Conservation (phyloP, 1,284 basidiomycete genomes). For the Ganoderma sinense region DNA sequence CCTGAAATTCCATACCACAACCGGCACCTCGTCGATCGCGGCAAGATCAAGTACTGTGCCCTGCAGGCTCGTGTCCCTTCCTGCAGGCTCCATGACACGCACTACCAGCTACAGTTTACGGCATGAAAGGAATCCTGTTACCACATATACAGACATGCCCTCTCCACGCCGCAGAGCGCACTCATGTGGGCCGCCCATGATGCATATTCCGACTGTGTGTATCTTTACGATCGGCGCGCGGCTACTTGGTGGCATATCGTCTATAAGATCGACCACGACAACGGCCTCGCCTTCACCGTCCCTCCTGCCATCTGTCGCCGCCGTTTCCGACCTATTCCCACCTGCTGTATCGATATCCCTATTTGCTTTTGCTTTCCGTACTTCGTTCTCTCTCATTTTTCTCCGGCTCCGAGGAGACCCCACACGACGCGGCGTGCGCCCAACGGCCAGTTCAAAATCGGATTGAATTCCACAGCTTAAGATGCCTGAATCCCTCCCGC, state of each 20-base stretch:
- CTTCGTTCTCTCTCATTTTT: background rate
- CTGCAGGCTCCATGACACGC: background rate
- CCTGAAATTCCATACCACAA: background rate
- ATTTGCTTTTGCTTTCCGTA: background rate
- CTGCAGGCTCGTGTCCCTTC: background rate
- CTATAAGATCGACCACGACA: constrained; percentile 1
- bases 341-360: constrained; percentile 6
- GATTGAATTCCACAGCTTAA: background rate
- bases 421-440: background rate
- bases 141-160: background rate
- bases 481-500: constrained; percentile 52
- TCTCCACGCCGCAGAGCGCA: background rate
- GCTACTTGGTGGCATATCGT: background rate
- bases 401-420: background rate
- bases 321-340: background rate
- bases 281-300: background rate
- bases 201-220: background rate
- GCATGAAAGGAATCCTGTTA: background rate
- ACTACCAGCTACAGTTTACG: background rate
- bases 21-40: background rate
- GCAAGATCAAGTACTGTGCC: too few relatives aligned
- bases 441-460: background rate
- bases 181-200: background rate
- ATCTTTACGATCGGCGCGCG: constrained; percentile 1
- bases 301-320: background rate